Base-by-base conservation (phyloP, 2,329 filamentous ascomycete species). In the Alternaria dauci region DNA sequence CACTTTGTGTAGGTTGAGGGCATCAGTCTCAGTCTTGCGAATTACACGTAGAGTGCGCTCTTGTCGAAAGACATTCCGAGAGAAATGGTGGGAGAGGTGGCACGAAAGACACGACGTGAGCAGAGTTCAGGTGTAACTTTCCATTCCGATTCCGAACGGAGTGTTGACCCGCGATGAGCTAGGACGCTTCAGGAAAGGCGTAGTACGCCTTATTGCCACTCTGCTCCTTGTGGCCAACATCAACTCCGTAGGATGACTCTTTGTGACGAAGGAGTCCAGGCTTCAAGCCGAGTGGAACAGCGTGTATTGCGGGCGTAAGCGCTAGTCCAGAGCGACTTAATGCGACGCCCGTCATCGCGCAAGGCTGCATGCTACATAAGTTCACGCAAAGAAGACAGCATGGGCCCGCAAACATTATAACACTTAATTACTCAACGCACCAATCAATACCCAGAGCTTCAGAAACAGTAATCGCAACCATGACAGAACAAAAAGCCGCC, bases 401-500 rank as follows among this genome's bases (percentile, higher is more conserved):
- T 34, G 0, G 8, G 11, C 18, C 4, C 1, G 20, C 12, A 14
- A 34, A 6, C 0, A n/a, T n/a, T 0, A 1, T 7, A 4, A 23
- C 46, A 48, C 6, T 28, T 3, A 5, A 7, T 7, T 7, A 1
- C 20, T 4, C 1, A 5, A 11, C 2, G 0, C 3, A 36, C 1
- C 2, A 9, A 2, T 25, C 16, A 1, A n/a, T 23, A 6, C 1
- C 3, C 1, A 4, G 1, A 2, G 11, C 30, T n/a, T 25, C 1
- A 32, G 1, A 18, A 6, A 38, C 2, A 25, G 11, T 16, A 14
- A 1, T 5, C 4, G 1, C n/a, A 34, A 34, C 0, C 28, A 72
- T 72, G 69, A 4, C 61, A 14, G 51, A 61, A 16, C 51, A 61
- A 39, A 65, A 63, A 53, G 52, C 63, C n/a, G 39, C 60, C 1